phyloP scores from a whole-genome alignment of 2,329 filamentous ascomycete species.

The Colletotrichum noveboracense region DNA sequence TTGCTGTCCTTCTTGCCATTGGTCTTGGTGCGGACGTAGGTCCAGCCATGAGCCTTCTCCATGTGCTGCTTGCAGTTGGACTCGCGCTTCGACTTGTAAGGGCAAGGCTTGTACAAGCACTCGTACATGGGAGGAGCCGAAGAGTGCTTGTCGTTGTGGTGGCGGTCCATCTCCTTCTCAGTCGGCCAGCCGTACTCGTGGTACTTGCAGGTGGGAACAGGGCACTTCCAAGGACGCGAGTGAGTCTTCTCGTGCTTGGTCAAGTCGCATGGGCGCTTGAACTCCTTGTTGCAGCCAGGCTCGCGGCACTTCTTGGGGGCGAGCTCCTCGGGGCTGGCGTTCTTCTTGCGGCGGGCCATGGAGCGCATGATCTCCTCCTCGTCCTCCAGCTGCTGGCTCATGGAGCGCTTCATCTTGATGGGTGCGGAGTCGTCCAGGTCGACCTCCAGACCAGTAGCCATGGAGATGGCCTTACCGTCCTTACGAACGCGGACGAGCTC shows the following conservation, averaged over 20 bases:
- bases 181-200: constrained; percentile 91
- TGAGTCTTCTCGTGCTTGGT: constrained; percentile 99
- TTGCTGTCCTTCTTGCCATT: constrained; percentile 72
- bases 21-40: constrained; percentile 91
- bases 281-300: constrained; percentile 83
- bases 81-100: constrained; percentile 93
- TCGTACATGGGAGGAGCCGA: constrained; percentile 79
- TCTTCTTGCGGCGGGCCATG: constrained; percentile 96
- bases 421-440: constrained; percentile 54
- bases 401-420: constrained; percentile 68
- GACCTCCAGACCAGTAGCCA: constrained; percentile 72
- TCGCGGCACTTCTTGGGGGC: constrained; percentile 80
- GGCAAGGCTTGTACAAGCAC: constrained; percentile 83
- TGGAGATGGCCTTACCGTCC: constrained; percentile 79
- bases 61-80: constrained; percentile 99
- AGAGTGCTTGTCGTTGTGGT: constrained; percentile 96
- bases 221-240: constrained; percentile 94
- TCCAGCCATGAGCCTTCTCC: constrained; percentile 94
- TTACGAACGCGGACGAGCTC: constrained; percentile 85
- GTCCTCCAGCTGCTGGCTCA: constrained; percentile 74
- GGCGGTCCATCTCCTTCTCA: constrained; percentile 95
- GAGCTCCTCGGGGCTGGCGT: constrained; percentile 83
- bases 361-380: constrained; percentile 86
- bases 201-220: constrained; percentile 84
- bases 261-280: constrained; percentile 95